Evolutionary conservation across 176 grass and related monocot species (phyloP), one percentile per base, ranked within the genome.

Genomic region (Eremochloa ophiuroides): DNA sequence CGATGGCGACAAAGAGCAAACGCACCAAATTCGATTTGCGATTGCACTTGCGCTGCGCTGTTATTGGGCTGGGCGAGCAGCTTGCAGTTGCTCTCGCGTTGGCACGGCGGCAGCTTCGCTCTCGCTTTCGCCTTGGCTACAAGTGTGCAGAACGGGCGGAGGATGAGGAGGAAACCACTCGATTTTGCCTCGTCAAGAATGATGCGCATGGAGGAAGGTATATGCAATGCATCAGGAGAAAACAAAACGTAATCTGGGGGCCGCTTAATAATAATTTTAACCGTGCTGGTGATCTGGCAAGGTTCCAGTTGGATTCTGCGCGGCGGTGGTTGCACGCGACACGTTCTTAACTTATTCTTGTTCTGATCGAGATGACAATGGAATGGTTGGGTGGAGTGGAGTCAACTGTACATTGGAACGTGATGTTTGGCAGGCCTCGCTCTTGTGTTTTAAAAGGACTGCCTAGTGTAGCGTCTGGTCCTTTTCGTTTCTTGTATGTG

Each of bases 21-120:
- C 38, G 48, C 25, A 27, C 51, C 73, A 4, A 60, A 40, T 5
- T 26, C 22, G 50, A 80, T 39, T 51, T 5, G 20, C 22, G 50
- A 5, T 35, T 12, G 42, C 42, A 12, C 42, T 14, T 77, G 28
- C 43, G 28, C 48, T 7, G 64, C 15, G 43, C 12, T 72, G 78
- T 72, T 87, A 87, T 87, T 82, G 85, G 62, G 35, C 53, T 20
- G n/a, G 50, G 0, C 17, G 27, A 10, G 61, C 84, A 82, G 71
- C 62, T 69, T 67, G 78, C 64, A 30, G 30, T 56, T 25, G 50
- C 71, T 9, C 27, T 2, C 26, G 69, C 69, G 6, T 69, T 12
- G 42, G 22, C 47, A 74, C 48, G 72, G 39, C 5, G 37, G 18
- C 18, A 11, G 71, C 40, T 75, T 62, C 23, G 40, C 33, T 64